These are phyloP conservation scores for Reutealis trisperma DNA, from an alignment of 345 rosid genomes.

Conservation along the genomic window DNA sequence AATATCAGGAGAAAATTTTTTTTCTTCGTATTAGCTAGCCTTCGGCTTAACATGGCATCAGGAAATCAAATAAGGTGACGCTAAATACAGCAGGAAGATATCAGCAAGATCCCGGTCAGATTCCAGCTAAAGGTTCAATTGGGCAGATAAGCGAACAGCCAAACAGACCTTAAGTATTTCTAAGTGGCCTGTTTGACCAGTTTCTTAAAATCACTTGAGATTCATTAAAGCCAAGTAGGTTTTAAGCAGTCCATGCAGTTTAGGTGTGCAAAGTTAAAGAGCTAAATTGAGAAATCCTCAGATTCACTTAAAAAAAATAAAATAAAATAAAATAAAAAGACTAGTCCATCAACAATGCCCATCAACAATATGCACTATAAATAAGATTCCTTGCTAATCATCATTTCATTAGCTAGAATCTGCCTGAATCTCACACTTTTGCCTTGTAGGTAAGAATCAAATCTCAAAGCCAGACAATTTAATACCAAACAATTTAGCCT, in stretches of 20 bases:
- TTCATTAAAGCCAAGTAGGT: neutral
- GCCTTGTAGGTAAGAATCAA: neutral
- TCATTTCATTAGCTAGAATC: neutral
- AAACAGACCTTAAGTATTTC: neutral
- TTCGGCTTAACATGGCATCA: slow-evolving; percentile 6
- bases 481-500: neutral
- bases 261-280: neutral
- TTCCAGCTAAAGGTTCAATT: neutral
- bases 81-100: neutral
- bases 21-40: neutral
- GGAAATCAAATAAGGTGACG: neutral
- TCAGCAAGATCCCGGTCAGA: neutral
- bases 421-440: neutral
- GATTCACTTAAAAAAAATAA: neutral
- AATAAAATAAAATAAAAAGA: neutral
- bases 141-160: neutral
- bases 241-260: neutral
- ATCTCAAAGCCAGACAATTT: neutral
- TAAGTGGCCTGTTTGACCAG: neutral
- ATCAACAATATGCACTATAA: neutral
- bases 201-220: neutral
- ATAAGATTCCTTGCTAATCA: neutral
- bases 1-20: neutral
- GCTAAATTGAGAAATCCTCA: neutral
- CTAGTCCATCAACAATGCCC: neutral